Evolutionary conservation across 108 stramenopile genomes (phyloP).

Genomic region (Parmales sp.): DNA sequence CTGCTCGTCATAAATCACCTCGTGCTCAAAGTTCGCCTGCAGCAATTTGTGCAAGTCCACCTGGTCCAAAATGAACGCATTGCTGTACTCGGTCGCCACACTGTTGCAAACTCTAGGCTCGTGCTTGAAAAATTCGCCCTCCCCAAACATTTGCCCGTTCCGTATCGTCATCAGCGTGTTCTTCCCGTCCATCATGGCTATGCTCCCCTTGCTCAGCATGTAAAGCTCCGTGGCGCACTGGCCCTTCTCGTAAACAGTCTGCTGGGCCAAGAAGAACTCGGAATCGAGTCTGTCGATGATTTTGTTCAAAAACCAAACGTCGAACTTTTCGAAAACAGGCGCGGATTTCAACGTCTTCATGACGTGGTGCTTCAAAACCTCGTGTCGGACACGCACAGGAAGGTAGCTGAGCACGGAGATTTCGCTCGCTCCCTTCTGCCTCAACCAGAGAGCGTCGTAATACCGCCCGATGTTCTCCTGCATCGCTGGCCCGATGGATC

Average conservation of each 20-base stretch:
- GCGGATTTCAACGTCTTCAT: constrained; percentile 22
- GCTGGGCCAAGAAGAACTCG: constrained; percentile 20
- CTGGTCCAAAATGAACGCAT: constrained; percentile 22
- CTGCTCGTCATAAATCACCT: constrained; percentile 4
- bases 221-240: constrained; percentile 29
- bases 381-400: constrained; percentile 21
- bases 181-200: constrained; percentile 23
- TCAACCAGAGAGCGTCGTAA: constrained; percentile 37
- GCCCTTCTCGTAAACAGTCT: constrained; percentile 17
- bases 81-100: not conserved
- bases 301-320: constrained; percentile 21
- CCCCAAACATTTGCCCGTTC: constrained; percentile 23
- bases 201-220: constrained; percentile 38
- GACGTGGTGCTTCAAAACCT: constrained; percentile 30
- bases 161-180: constrained; percentile 35
- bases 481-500: constrained; percentile 25
- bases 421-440: constrained; percentile 35
- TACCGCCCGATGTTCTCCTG: constrained; percentile 31
- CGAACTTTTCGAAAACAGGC: constrained; percentile 29
- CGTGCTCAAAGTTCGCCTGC: not conserved
- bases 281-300: constrained; percentile 29
- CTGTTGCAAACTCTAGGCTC: constrained; percentile 11
- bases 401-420: constrained; percentile 15
- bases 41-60: constrained; percentile 14
- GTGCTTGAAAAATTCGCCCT: constrained; percentile 36